Evolutionary conservation across 2,329 filamentous ascomycete genomes (phyloP), one percentile per base, ranked within the genome.

Genomic region (Cytospora piceicola): DNA sequence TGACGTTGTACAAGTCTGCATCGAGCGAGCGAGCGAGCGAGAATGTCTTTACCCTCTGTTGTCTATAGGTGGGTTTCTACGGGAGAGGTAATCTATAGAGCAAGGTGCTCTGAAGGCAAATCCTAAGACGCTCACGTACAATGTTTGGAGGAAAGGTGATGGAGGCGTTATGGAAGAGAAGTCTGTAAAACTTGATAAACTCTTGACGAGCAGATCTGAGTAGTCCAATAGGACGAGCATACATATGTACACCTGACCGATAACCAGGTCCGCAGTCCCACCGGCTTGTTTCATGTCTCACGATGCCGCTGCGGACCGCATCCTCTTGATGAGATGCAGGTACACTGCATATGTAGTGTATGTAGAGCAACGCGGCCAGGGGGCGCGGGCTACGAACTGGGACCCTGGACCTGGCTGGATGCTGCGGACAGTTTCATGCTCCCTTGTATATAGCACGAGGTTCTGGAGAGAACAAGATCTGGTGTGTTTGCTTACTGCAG

Each of bases 1-100:
- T 17, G 32, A 32, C 34, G 22, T 15, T 24, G 17, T 55, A n/a
- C 34, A 55, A 22, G 36, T 63, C 14, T 32, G 24, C 27, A 59
- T 32, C 22, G 32, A 57, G 53, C 27, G 36, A 63, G 59, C 49
- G 58, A 60, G 58, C 59, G 60, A 62, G 60, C 53, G 34, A 39
- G 46, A 22, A 56, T 42, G 53, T 57, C 39, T 42, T 53, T 54
- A 30, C 36, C 29, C 53, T 56, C 46, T 49, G 46, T 49, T 52
- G 27, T 63, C 29, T 58, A 58, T 58, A 57, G 39, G 39, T 42
- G 17, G 32, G 17, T 36, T 9, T 39, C n/a, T 52, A 46, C 49
- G 32, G 22, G 22, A 36, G 42, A 22, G 30, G 32, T 57, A 51
- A 22, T 34, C 34, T 61, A 54, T 22, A n/a, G 22, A 30, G 39